A percentile compares a stretch with the other conserved stretches of the same genome.
Conservation (phyloP, 129 eudicot species). For the Flaveria linearis region DNA sequence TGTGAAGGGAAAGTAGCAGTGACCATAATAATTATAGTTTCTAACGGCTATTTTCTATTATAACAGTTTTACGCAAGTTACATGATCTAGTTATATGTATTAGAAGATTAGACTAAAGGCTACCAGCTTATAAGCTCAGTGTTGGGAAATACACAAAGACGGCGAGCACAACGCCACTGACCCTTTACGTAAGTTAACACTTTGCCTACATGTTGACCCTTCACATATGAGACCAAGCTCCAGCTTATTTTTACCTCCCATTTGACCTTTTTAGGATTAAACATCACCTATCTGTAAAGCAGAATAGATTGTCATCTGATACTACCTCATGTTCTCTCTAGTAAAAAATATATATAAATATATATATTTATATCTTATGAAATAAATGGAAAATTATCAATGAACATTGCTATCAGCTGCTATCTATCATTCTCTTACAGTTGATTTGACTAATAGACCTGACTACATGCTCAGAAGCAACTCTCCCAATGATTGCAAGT, state of each 20-base stretch:
- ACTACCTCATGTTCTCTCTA: neutral
- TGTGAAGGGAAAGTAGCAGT: no score
- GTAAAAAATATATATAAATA: neutral
- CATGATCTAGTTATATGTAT: no score
- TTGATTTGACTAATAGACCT: conserved; percentile 28
- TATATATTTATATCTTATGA: conserved; percentile 8
- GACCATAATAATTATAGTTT: no score
- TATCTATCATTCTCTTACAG: conserved; percentile 28
- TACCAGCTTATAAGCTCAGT: no score
- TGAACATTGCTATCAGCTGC: conserved; percentile 21
- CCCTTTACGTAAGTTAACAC: no score
- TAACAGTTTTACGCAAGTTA: no score
- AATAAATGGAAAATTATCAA: conserved; percentile 15
- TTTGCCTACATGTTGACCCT: no score
- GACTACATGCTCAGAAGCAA: conserved; percentile 4
- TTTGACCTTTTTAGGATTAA: conserved; percentile 1
- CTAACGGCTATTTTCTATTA: no score
- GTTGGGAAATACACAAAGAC: no score
- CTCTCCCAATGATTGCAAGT: conserved; percentile 17
- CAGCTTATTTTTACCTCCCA: neutral
- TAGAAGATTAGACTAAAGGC: no score
- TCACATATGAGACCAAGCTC: no score
- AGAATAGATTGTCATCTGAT: neutral
- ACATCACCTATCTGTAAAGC: neutral
- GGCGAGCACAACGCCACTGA: no score